Evolutionary conservation across 2,329 filamentous ascomycete genomes (phyloP), one percentile per base, ranked within the genome.

Genomic region (Malbranchea zuffiana): DNA sequence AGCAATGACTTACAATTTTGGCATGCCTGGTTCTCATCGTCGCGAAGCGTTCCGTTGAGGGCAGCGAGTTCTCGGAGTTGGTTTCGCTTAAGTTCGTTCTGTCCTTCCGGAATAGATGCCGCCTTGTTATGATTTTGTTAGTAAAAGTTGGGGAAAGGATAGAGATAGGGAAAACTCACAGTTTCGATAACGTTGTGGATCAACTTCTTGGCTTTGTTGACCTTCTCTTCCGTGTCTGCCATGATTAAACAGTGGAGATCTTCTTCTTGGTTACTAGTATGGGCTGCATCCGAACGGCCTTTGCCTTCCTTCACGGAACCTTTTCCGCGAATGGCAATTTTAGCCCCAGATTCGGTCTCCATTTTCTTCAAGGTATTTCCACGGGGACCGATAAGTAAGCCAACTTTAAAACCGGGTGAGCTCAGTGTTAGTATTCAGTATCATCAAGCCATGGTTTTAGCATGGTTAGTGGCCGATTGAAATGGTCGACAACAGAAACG

Each of bases 291-390:
- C 68, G 90, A 96, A 50, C 90, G 86, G 50, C 90, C 90, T 64
- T 98, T 98, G 70, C 90, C 90, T 75, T 98, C 90, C 67, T 98
- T 98, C 61, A 98, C 90, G 54, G 90, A 98, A 60, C 90, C 90
- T 68, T 98, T 98, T 70, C 90, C 90, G 66, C 90, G 88, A 59
- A 98, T 98, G 51, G 90, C 90, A 69, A 98, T 98, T 66, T 98
- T 98, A 61, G 90, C 90, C 47, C 80, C 80, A 40, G 90, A 98
- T 67, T 98, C 87, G 56, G 80, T 77, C 63, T 98, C 90, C 90
- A 98, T 98, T 65, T 95, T 98, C 72, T 98, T 98, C 59, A 98
- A 69, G 51, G 90, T 98, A 63, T 98, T 98, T 67, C 90, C 90
- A 88, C 90, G 90, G 67, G 90, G 90, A 67, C 90, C 90, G 78